phyloP scores from a whole-genome alignment of 495 filamentous ascomycete genomes.

The Penicillium antarcticum region DNA sequence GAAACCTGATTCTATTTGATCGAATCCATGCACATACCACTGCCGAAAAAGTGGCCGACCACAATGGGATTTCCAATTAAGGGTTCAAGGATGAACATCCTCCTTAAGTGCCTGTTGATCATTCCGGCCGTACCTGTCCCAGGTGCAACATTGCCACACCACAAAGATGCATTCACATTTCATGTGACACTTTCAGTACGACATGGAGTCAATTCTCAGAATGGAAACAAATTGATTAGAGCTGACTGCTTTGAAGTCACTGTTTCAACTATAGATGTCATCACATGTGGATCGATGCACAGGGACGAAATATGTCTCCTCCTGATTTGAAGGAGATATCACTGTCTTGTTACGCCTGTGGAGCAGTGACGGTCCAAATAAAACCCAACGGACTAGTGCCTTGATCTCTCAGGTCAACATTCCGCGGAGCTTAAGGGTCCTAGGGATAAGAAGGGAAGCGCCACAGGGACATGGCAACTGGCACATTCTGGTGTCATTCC shows the following conservation, averaged over 20 bases:
- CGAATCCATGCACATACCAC: not conserved
- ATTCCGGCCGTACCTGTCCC: not conserved
- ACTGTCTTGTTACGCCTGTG: too few species aligned
- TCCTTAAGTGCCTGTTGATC: not conserved
- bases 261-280: too few species aligned
- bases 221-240: not conserved
- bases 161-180: not conserved
- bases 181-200: not conserved
- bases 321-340: not conserved
- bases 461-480: slow-evolving; percentile 13
- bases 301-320: not conserved
- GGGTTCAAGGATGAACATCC: not conserved
- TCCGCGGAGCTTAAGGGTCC: slow-evolving; percentile 20
- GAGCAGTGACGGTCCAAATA: not conserved
- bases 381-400: not conserved
- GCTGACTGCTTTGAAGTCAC: too few species aligned
- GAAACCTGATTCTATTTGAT: not conserved
- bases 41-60: not conserved
- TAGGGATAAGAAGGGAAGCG: slow-evolving; percentile 8
- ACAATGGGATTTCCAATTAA: not conserved
- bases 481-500: slow-evolving; percentile 28
- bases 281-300: too few species aligned
- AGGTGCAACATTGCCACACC: not conserved
- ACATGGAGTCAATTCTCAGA: not conserved
- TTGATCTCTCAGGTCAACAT: slow-evolving; percentile 7